A percentile compares a stretch with the other conserved stretches of the same genome.
Evolutionary conservation across 352 stramenopile species (phyloP).

Genomic region (Pythium brachiatum): DNA sequence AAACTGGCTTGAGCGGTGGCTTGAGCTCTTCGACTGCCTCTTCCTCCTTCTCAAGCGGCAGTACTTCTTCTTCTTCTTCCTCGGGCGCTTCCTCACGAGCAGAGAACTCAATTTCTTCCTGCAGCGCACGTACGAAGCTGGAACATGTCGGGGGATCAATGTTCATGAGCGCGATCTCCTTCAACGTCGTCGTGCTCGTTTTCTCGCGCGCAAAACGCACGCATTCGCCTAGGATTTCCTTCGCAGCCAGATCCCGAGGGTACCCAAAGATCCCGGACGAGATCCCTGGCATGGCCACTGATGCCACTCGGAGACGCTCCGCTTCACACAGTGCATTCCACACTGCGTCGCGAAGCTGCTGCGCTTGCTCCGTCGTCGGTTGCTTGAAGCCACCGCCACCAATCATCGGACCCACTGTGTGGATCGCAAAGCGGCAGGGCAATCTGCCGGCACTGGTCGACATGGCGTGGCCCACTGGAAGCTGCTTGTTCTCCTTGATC

Average conservation of each 20-base stretch:
- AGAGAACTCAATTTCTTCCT: not conserved
- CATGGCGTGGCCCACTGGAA: constrained; percentile 36
- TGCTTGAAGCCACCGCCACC: not conserved
- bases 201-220: constrained; percentile 26
- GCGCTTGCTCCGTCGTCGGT: constrained; percentile 28
- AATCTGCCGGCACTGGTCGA: constrained; percentile 32
- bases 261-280: constrained; percentile 55
- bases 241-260: constrained; percentile 33
- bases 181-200: constrained; percentile 3
- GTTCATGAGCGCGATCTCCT: constrained; percentile 37
- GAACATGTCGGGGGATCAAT: constrained; percentile 36
- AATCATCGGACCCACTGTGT: constrained; percentile 39
- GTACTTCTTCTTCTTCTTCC: not conserved
- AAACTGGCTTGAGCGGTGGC: not conserved
- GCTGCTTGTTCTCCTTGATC: constrained; percentile 24
- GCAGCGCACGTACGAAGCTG: constrained; percentile 28
- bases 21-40: not conserved
- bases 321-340: constrained; percentile 36
- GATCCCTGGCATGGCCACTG: constrained; percentile 44
- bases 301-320: constrained; percentile 25
- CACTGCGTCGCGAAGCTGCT: constrained; percentile 36
- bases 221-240: constrained; percentile 40
- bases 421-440: constrained; percentile 42
- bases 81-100: not conserved
- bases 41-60: not conserved